Evolutionary conservation across 257 asterid species (phyloP).

Genomic region (Hygrophila difformis): DNA sequence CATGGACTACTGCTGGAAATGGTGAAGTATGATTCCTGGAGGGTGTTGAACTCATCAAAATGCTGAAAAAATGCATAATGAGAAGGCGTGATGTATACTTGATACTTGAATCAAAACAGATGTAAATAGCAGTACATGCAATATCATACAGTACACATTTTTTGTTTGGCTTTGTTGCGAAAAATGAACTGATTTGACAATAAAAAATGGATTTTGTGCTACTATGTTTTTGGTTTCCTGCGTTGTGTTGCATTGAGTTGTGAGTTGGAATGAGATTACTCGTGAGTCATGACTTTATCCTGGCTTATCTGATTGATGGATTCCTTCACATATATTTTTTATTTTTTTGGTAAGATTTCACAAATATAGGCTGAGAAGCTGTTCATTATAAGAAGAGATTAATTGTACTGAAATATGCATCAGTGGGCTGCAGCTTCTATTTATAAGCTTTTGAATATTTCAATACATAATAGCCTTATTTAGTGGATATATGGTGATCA

Average conservation of each 20-base stretch:
- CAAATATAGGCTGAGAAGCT: not conserved
- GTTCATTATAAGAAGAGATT: not conserved
- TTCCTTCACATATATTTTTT: no score
- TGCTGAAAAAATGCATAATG: conserved; percentile 3
- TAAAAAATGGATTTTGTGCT: no score
- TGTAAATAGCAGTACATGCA: not conserved
- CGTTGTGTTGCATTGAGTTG: no score
- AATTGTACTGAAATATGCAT: not conserved
- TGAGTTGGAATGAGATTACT: no score
- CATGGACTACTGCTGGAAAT: conserved; percentile 2
- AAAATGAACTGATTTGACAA: no score
- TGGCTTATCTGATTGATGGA: no score
- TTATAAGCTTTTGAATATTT: conserved; percentile 12
- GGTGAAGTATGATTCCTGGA: conserved; percentile 4
- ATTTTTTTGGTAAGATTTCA: no score
- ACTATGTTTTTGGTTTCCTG: no score
- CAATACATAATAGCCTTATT: conserved; percentile 15
- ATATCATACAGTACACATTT: not conserved
- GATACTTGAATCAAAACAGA: not conserved
- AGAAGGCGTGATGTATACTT: not conserved
- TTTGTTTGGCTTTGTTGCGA: not conserved
- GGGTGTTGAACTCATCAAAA: conserved; percentile 2
- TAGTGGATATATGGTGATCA: conserved; percentile 15
- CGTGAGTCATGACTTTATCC: no score
- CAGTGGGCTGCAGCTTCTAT: not conserved